Conservation (phyloP, 2,329 filamentous ascomycete species). For the Aspergillus tubingensis region DNA sequence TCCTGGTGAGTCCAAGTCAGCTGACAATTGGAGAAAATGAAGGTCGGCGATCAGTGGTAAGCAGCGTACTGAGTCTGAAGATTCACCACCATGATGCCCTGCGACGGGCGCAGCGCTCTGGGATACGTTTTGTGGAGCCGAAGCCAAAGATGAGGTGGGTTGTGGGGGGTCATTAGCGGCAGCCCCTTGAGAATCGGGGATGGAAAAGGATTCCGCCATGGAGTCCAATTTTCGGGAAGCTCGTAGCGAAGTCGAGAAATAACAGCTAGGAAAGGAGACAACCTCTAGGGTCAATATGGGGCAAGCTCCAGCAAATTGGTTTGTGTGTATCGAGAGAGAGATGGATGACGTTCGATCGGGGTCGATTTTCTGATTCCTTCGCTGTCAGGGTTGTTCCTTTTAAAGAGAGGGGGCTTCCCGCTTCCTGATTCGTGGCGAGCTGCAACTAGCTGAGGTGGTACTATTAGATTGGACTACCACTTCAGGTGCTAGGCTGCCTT, state of each 20-base stretch:
- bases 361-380: neutral
- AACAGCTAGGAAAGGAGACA: neutral
- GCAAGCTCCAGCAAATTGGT: neutral
- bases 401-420: neutral
- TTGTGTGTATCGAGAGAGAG: neutral
- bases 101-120: neutral
- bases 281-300: neutral
- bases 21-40: neutral
- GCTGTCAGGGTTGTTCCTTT: neutral
- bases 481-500: too few relatives aligned
- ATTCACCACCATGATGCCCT: neutral
- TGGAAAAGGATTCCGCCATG: neutral
- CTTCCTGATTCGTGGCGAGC: neutral
- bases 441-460: neutral
- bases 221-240: neutral
- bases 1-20: conserved; percentile 4
- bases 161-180: conserved; percentile 1
- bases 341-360: neutral
- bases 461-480: too few relatives aligned
- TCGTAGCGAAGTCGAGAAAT: neutral
- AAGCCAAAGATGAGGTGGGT: neutral
- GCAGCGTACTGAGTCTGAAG: conserved; percentile 1
- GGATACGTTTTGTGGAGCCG: neutral
- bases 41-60: neutral
- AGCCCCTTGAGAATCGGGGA: neutral